Conservation (phyloP, 2,329 filamentous ascomycete genomes). For the Nannizzia gypsea region DNA sequence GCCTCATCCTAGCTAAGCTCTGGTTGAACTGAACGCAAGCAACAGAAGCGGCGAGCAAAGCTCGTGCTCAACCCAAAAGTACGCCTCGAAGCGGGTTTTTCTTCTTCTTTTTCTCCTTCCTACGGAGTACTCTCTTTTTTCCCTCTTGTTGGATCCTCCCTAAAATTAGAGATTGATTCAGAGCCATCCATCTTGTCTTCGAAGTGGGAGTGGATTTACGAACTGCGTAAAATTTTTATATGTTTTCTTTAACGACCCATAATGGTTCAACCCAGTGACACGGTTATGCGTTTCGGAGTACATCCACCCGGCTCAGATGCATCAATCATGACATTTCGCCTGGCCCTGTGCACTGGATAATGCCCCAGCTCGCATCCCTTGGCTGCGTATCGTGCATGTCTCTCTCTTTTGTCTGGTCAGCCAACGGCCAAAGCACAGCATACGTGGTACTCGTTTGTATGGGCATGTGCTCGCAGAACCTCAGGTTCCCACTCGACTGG, state of each 20-base stretch:
- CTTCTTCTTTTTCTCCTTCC: neutral
- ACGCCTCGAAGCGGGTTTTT: neutral
- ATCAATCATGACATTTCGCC: neutral
- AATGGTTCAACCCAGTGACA: neutral
- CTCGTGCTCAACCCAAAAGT: neutral
- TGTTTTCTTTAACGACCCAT: neutral
- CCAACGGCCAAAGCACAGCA: conserved; percentile 1
- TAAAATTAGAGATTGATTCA: neutral
- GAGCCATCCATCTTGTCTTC: neutral
- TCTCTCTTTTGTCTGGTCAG: neutral
- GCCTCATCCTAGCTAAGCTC: neutral
- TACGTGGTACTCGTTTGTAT: neutral
- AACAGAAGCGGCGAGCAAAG: neutral
- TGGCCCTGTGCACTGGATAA: neutral
- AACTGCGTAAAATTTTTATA: neutral
- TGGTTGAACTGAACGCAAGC: neutral
- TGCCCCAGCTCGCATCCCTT: neutral
- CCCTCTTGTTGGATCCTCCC: no score
- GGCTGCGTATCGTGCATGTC: neutral
- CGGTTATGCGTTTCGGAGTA: neutral
- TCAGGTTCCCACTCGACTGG: neutral
- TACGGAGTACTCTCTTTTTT: no score
- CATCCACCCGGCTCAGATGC: neutral
- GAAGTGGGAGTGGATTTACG: neutral
- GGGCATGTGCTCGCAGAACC: neutral